A percentile compares a stretch with the other conserved stretches of the same genome.
Conservation (phyloP, 2,329 filamentous ascomycete genomes). For the Botrytis sinoallii region DNA sequence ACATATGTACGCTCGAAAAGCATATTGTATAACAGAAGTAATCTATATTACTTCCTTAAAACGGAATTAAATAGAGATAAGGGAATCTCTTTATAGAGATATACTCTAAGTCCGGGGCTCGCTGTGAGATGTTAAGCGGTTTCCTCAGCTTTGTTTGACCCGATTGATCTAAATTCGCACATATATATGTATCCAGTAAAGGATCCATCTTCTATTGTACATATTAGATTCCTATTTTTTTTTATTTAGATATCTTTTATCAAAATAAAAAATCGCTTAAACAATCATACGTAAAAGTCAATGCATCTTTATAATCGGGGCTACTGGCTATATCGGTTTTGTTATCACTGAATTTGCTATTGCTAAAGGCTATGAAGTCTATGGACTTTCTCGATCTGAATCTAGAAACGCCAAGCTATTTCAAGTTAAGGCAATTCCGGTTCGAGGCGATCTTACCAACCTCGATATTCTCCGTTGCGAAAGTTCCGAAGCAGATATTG, state of each 20-base stretch:
- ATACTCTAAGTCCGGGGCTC: not conserved
- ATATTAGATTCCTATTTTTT: not conserved
- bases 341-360: conserved; percentile 41
- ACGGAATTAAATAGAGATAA: not conserved
- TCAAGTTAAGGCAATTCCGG: conserved; percentile 41
- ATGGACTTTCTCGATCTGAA: conserved; percentile 43
- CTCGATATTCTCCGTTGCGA: conserved; percentile 42
- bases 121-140: not conserved
- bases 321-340: conserved; percentile 42
- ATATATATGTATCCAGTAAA: not conserved
- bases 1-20: not conserved
- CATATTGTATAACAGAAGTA: not conserved
- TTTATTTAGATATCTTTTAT: not conserved
- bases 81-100: not conserved
- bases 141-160: not conserved
- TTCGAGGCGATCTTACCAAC: conserved; percentile 42
- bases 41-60: not conserved
- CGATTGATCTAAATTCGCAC: too few relatives aligned
- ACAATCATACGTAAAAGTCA: not conserved
- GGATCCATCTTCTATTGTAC: not conserved
- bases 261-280: too few relatives aligned
- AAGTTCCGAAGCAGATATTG: conserved; percentile 42
- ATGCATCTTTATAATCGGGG: conserved; percentile 43
- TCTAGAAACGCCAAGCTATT: conserved; percentile 39
- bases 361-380: conserved; percentile 41